Conservation (phyloP, 768 basidiomycete genomes). For the Myochromella boudieri region DNA sequence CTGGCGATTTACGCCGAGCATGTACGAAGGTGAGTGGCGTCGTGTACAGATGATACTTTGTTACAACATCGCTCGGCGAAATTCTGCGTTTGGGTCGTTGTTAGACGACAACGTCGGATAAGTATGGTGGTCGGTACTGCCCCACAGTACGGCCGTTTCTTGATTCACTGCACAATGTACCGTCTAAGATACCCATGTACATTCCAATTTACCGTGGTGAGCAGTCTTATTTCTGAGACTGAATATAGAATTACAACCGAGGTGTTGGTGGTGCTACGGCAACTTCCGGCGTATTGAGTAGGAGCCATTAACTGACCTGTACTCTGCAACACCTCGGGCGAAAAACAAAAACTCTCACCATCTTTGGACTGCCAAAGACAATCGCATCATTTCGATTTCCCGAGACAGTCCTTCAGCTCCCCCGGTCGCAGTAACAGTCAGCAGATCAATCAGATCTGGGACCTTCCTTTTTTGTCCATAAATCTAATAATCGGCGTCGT, state of each 20-base stretch:
- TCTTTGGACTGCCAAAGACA: neutral
- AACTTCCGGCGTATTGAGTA: too few species aligned
- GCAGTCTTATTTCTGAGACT: too few species aligned
- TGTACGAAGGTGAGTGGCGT: too few species aligned
- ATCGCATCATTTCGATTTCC: slow-evolving; percentile 10
- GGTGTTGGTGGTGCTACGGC: too few species aligned
- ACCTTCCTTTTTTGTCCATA: slow-evolving; percentile 1
- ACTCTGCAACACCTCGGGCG: slow-evolving; percentile 6
- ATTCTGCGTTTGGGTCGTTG: neutral
- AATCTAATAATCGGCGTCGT: slow-evolving; percentile 1
- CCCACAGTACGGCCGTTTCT: too few species aligned
- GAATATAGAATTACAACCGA: too few species aligned
- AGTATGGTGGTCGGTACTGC: too few species aligned
- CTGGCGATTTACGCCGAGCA: too few species aligned
- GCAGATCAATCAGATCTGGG: slow-evolving; percentile 10
- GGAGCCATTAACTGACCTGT: too few species aligned
- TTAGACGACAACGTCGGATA: neutral
- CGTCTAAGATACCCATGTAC: too few species aligned
- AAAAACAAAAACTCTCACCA: slow-evolving; percentile 3
- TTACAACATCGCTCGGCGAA: slow-evolving; percentile 4
- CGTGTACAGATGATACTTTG: slow-evolving; percentile 10
- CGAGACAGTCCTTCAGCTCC: neutral
- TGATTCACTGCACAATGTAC: too few species aligned
- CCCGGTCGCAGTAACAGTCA: slow-evolving; percentile 4
- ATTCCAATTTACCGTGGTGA: too few species aligned